Percentiles rank a stretch among this genome's conserved stretches.
Evolutionary conservation across 2,329 filamentous ascomycete genomes (phyloP).

Genomic region (Torrubiella hemipterigena): DNA sequence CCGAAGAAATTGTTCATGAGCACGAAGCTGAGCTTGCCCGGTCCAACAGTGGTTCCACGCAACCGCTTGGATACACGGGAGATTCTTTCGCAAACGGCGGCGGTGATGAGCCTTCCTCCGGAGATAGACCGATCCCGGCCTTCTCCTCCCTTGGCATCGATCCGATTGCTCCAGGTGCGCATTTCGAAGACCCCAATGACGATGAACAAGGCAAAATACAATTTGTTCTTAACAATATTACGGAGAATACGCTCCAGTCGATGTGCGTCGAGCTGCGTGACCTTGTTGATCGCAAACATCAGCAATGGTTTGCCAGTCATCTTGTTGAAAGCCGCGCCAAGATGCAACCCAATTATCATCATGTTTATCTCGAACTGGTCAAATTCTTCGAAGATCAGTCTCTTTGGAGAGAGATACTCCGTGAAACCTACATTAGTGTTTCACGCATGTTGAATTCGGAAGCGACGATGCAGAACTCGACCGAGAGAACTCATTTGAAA

Average conservation of each 20-base stretch:
- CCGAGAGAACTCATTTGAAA: slow-evolving; percentile 80
- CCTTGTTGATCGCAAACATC: slow-evolving; percentile 66
- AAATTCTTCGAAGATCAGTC: slow-evolving; percentile 67
- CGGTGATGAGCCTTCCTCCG: slow-evolving; percentile 45
- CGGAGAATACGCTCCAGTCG: slow-evolving; percentile 71
- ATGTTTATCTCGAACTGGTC: slow-evolving; percentile 82
- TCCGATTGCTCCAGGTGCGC: slow-evolving; percentile 45
- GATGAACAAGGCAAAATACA: slow-evolving; percentile 86
- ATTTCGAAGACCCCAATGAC: slow-evolving; percentile 72
- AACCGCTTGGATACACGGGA: slow-evolving; percentile 22
- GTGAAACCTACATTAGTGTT: slow-evolving; percentile 83
- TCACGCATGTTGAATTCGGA: slow-evolving; percentile 85
- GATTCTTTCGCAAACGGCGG: slow-evolving; percentile 59
- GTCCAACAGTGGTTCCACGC: slow-evolving; percentile 34
- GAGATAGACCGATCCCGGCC: slow-evolving; percentile 52
- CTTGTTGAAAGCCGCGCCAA: slow-evolving; percentile 94
- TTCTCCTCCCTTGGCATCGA: slow-evolving; percentile 75
- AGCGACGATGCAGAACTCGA: slow-evolving; percentile 68
- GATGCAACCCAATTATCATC: slow-evolving; percentile 93
- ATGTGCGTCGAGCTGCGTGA: slow-evolving; percentile 76
- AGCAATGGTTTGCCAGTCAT: slow-evolving; percentile 94
- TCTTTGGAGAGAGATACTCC: slow-evolving; percentile 79
- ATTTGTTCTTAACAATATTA: slow-evolving; percentile 94
- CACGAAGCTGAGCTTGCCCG: slow-evolving; percentile 48
- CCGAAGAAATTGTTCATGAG: slow-evolving; percentile 66